Evolutionary conservation across 202 grass and related monocot species (phyloP).

Genomic region (Carex sylvatica): DNA sequence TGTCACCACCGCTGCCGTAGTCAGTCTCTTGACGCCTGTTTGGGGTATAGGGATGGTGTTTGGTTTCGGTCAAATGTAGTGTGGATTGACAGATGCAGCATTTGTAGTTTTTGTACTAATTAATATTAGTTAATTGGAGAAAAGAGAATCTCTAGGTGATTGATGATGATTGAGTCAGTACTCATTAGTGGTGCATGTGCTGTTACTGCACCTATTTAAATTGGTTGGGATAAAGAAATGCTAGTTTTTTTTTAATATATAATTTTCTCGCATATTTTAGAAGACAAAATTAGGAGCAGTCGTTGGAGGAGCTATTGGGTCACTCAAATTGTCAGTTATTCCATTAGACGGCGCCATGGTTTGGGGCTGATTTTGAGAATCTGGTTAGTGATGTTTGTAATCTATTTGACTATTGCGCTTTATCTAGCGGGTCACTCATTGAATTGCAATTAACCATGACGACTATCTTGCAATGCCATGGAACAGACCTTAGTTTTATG

Average conservation of each 20-base stretch:
- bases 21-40: constrained; percentile 13
- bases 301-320: background rate
- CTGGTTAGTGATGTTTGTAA: background rate
- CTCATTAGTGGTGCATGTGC: constrained; percentile 18
- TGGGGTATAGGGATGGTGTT: background rate
- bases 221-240: background rate
- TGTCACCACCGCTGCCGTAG: background rate
- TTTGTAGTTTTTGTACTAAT: constrained; percentile 3
- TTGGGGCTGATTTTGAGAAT: constrained; percentile 13
- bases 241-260: background rate
- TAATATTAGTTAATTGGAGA: constrained; percentile 16
- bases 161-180: constrained; percentile 25
- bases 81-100: constrained; percentile 20
- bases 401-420: background rate
- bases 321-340: background rate
- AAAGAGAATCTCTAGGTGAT: constrained; percentile 30
- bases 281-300: background rate
- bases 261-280: background rate
- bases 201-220: constrained; percentile 1
- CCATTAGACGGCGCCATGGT: background rate
- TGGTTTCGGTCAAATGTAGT: constrained; percentile 18
- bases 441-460: background rate
- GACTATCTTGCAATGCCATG: background rate
- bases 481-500: background rate
- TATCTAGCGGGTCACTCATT: background rate